Evolutionary conservation across 2,329 filamentous ascomycete species (phyloP).

Genomic region (Fusarium oxysporum): DNA sequence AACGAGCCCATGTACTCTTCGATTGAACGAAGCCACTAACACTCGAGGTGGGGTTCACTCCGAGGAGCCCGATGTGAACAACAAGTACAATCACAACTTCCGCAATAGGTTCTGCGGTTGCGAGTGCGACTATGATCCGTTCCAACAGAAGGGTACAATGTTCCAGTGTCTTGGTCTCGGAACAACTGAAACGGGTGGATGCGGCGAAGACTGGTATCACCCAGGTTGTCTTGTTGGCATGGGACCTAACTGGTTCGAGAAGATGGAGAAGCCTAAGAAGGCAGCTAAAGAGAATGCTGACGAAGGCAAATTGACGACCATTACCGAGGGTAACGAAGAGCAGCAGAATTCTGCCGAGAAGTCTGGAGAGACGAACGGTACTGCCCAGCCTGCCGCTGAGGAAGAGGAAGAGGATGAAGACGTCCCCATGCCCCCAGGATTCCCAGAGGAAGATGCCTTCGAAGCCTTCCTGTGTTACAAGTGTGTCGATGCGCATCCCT

Average conservation of each 20-base stretch:
- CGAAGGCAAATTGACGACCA: slow-evolving; percentile 57
- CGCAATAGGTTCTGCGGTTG: slow-evolving; percentile 93
- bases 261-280: slow-evolving; percentile 54
- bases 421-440: slow-evolving; percentile 81
- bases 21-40: slow-evolving; percentile 78
- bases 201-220: slow-evolving; percentile 98
- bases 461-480: slow-evolving; percentile 94
- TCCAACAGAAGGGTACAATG: slow-evolving; percentile 95
- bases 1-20: slow-evolving; percentile 79
- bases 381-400: slow-evolving; percentile 40
- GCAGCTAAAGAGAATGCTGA: slow-evolving; percentile 30
- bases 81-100: slow-evolving; percentile 97
- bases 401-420: slow-evolving; percentile 65
- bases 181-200: slow-evolving; percentile 82
- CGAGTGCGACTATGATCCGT: slow-evolving; percentile 85
- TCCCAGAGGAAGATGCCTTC: slow-evolving; percentile 90
- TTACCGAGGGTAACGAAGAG: slow-evolving; percentile 61
- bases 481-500: slow-evolving; percentile 86
- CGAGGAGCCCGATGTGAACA: slow-evolving; percentile 76
- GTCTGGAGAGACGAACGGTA: slow-evolving; percentile 30
- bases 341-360: slow-evolving; percentile 37
- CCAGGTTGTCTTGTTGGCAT: slow-evolving; percentile 90
- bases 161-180: slow-evolving; percentile 94
- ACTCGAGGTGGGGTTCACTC: slow-evolving; percentile 81
- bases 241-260: slow-evolving; percentile 77